Percentiles rank a stretch among this genome's conserved stretches.
These are phyloP conservation scores for Ustilago curta DNA, from an alignment of 1,284 basidiomycete species.

Conservation along the genomic window DNA sequence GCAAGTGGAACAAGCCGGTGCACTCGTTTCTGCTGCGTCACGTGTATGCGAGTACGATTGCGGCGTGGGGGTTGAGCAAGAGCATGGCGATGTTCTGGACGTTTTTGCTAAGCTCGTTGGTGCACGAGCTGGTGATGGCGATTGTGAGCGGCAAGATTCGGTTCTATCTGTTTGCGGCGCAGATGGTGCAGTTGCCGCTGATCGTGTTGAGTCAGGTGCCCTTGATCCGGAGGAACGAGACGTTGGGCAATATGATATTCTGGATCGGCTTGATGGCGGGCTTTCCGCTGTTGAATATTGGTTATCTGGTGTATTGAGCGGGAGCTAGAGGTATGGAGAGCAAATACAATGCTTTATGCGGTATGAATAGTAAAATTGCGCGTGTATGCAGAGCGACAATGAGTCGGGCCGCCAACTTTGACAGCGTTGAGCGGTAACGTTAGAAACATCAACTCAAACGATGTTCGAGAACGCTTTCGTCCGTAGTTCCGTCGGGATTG, in stretches of 20 bases:
- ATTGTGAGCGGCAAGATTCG: slow-evolving; percentile 70
- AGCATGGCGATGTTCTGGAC: slow-evolving; percentile 88
- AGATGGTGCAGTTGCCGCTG: slow-evolving; percentile 91
- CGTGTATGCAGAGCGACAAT: too few relatives aligned
- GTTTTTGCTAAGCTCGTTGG: slow-evolving; percentile 75
- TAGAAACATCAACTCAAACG: too few relatives aligned
- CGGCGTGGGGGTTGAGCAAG: slow-evolving; percentile 80
- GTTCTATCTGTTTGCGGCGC: slow-evolving; percentile 69
- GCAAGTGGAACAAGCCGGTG: slow-evolving; percentile 73
- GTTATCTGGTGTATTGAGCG: slow-evolving; percentile 71
- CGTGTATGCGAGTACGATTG: slow-evolving; percentile 87
- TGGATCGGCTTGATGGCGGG: slow-evolving; percentile 87
- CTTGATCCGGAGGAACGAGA: slow-evolving; percentile 56
- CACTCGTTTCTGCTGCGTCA: slow-evolving; percentile 92
- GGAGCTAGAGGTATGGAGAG: too few relatives aligned
- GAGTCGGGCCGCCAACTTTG: too few relatives aligned
- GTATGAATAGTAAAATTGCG: too few relatives aligned
- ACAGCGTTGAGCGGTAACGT: too few relatives aligned
- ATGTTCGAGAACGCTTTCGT: too few relatives aligned
- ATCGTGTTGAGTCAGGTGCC: slow-evolving; percentile 79
- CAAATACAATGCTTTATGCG: too few relatives aligned
- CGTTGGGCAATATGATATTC: slow-evolving; percentile 77
- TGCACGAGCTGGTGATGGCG: slow-evolving; percentile 96
- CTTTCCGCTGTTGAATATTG: slow-evolving; percentile 90
- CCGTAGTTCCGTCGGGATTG: too few relatives aligned